Evolutionary conservation across 2,329 filamentous ascomycete genomes (phyloP).

Genomic region (Allantophomopsis cytisporea): DNA sequence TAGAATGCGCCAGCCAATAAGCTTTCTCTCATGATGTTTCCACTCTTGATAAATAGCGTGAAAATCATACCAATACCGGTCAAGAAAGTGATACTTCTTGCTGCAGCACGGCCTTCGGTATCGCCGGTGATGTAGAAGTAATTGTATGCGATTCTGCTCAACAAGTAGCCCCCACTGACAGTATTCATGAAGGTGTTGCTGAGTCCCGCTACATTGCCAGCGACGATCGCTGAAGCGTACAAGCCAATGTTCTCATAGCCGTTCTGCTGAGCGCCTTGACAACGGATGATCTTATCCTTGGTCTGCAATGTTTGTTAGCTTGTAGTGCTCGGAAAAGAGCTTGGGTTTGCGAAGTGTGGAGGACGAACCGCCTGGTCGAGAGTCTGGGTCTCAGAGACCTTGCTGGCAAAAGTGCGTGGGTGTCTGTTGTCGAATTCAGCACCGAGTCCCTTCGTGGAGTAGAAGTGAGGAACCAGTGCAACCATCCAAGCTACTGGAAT

Average conservation of each 20-base stretch:
- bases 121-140: conserved; percentile 11
- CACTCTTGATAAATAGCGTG: conserved; percentile 11
- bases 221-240: conserved; percentile 22
- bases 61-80: conserved; percentile 7
- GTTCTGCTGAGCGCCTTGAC: conserved; percentile 22
- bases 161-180: conserved; percentile 7
- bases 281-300: conserved; percentile 19
- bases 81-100: conserved; percentile 6
- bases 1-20: too few species aligned
- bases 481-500: conserved; percentile 18
- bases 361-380: conserved; percentile 14
- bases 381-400: conserved; percentile 14
- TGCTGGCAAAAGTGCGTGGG: conserved; percentile 15
- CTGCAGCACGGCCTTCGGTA: conserved; percentile 1
- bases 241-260: conserved; percentile 24
- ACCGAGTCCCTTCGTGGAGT: conserved; percentile 12
- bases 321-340: background rate
- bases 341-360: background rate
- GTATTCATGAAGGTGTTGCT: conserved; percentile 7
- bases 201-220: conserved; percentile 21
- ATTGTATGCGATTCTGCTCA: conserved; percentile 9
- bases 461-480: conserved; percentile 19
- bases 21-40: conserved; percentile 6
- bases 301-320: conserved; percentile 7
- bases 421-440: conserved; percentile 13